Evolutionary conservation across 768 basidiomycete species (phyloP), one percentile per base, ranked within the genome.

Genomic region (Lactarius sp.): DNA sequence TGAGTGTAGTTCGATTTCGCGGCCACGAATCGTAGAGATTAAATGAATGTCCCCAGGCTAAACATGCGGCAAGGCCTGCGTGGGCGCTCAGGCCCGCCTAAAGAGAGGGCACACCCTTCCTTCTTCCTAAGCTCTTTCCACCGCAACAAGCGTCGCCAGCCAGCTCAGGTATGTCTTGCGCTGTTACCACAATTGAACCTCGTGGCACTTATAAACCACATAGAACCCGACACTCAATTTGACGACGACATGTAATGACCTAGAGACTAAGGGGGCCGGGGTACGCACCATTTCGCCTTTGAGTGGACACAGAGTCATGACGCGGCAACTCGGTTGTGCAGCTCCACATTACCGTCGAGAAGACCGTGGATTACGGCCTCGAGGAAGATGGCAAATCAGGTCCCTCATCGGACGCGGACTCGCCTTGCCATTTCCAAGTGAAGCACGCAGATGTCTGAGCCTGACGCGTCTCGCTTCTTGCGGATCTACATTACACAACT

Each of bases 271-370:
- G 4, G 42, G 34, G 27, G 27, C 27, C 27, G 27, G 27, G 59
- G 59, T 56, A 36, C 18, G 56, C 27, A 27, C 8, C 5, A 16
- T 41, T 9, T 12, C 34, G 14, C 36, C 13, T 6, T 49, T 18
- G 10, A 33, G 33, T 9, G 13, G 34, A 36, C 14, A 22, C 16
- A 39, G 16, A 46, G 27, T 56, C 10, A 3, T 51, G 16, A 51
- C 34, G 6, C 34, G 4, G 34, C 27, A 42, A 6, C 16, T n/a
- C 13, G 9, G 44, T 20, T 44, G 14, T 55, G 18, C 44, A 68
- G 65, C 58, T 68, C 12, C 59, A 60, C 31, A 51, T 68, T 54
- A 68, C 59, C 13, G 59, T 68, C 47, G 61, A 68, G 37, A 60
- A 68, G 59, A 68, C 67, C 6, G 59, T 68, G 20, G 50, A 66